phyloP scores from a whole-genome alignment of 345 rosid genomes.

The Sonneratia alba region DNA sequence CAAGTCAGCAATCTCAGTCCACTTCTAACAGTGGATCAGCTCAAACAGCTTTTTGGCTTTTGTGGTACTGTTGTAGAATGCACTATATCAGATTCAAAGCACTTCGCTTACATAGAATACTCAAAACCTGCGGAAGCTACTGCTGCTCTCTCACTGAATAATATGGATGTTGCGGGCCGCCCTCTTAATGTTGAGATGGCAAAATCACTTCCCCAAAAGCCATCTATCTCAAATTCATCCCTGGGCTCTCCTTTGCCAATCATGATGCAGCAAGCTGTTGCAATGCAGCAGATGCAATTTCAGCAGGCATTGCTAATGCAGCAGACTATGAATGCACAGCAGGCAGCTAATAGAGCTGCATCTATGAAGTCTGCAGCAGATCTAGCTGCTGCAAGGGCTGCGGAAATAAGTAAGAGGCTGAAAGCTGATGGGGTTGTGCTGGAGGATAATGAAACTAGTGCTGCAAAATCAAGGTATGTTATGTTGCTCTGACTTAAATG shows the following conservation, averaged over 20 bases:
- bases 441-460: slow-evolving; percentile 45
- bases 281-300: slow-evolving; percentile 97
- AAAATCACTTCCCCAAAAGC: slow-evolving; percentile 77
- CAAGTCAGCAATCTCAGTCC: slow-evolving; percentile 99
- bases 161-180: slow-evolving; percentile 88
- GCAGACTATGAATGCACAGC: slow-evolving; percentile 88
- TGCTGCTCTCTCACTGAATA: slow-evolving; percentile 84
- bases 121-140: slow-evolving; percentile 83
- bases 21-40: slow-evolving; percentile 79
- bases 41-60: slow-evolving; percentile 82
- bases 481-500: background rate
- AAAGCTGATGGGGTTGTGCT: slow-evolving; percentile 66
- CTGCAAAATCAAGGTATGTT: slow-evolving; percentile 51
- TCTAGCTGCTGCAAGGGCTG: slow-evolving; percentile 95
- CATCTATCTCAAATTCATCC: slow-evolving; percentile 42
- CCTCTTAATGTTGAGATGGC: slow-evolving; percentile 96
- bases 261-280: slow-evolving; percentile 99
- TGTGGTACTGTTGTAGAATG: slow-evolving; percentile 88
- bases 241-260: slow-evolving; percentile 67
- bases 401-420: slow-evolving; percentile 83
- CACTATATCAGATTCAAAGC: slow-evolving; percentile 73
- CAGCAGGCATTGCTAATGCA: slow-evolving; percentile 98
- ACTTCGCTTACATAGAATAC: slow-evolving; percentile 85
- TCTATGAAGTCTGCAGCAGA: slow-evolving; percentile 97
- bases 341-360: slow-evolving; percentile 93